Base-by-base conservation (phyloP, 192 early-diverging fungal genomes). In the Coemansia sp. region DNA sequence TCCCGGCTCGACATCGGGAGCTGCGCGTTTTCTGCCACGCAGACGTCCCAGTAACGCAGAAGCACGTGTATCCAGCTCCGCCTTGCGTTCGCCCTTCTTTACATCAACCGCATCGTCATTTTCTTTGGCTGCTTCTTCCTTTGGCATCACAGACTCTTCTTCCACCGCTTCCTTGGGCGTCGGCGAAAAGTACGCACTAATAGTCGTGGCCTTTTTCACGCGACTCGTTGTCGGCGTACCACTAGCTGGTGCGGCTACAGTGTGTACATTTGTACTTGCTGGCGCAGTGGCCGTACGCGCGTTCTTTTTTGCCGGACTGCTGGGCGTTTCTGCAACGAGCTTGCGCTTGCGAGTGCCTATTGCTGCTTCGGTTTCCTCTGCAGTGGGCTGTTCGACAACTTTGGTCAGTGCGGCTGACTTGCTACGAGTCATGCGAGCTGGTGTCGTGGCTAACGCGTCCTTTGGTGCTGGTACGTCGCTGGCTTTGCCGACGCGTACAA, bases 401-500 rank as follows among this genome's bases (percentile, higher is more conserved):
- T 28, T 17, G 8, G 48, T 63, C 12, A 59, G 7, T 16, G 57
- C 64, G 5, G 72, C 72, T 5, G 71, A 58, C 33, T 61, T 65
- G 33, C 72, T 80, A 42, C 73, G 73, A n/a, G 77, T 80, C 31
- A 80, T 60, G 3, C 77, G 69, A 33, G 40, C 52, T 2, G 66
- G 52, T 2, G 42, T 60, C 20, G 66, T 64, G 25, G 36, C 55
- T 22, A 25, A 14, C 17, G 17, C 63, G 32, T 50, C 63, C 59
- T 78, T 78, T 45, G 22, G 70, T 22, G 25, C 32, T 0, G 60
- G 48, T 0, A 57, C 69, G 6, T 75, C 69, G 60, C 54, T 68
- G 50, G 63, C 65, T 48, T 81, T 81, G 73, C 78, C 75, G 29
- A 81, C 78, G 33, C 70, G 73, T 1, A 72, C 69, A 76, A 75